A percentile compares a stretch with the other conserved stretches of the same genome.
These are phyloP conservation scores for Leucocoprinus sp. DNA, from an alignment of 768 basidiomycete genomes.

Conservation along the genomic window DNA sequence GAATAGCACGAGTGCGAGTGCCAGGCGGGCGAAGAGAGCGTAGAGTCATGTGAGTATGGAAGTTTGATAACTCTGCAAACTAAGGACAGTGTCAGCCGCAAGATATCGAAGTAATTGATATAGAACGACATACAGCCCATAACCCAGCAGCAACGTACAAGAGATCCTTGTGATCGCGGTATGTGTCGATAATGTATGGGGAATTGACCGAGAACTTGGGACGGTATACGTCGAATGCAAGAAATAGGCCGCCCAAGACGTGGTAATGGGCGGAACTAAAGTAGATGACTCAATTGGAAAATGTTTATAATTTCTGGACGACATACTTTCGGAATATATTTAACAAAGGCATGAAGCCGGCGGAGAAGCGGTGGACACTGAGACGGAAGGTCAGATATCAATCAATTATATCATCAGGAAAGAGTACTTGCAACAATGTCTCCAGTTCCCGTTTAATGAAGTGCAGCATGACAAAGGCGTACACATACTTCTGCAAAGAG, in stretches of 20 bases:
- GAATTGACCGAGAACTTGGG: conserved; percentile 66
- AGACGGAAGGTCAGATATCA: conserved; percentile 1
- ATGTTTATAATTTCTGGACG: too few species aligned
- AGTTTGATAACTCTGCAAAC: conserved; percentile 83
- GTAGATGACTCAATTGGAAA: background rate
- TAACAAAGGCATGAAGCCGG: conserved; percentile 82
- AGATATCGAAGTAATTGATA: background rate
- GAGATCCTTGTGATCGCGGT: conserved; percentile 59
- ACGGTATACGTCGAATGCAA: conserved; percentile 77
- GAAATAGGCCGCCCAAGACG: conserved; percentile 65
- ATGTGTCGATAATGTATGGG: conserved; percentile 51
- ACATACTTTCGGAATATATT: conserved; percentile 88
- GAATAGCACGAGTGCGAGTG: conserved; percentile 73
- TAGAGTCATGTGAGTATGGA: conserved; percentile 74
- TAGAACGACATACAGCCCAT: conserved; percentile 58
- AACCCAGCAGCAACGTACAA: conserved; percentile 56
- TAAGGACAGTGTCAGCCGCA: conserved; percentile 21
- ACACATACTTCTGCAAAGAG: conserved; percentile 70
- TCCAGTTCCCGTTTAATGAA: conserved; percentile 91
- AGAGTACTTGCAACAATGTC: conserved; percentile 68
- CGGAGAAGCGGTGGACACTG: conserved; percentile 91
- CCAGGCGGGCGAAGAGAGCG: conserved; percentile 79
- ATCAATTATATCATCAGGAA: background rate
- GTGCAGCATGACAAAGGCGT: conserved; percentile 72
- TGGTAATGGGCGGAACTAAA: conserved; percentile 86